Evolutionary conservation across 169 alveolate genomes (phyloP).

Genomic region (Plasmodium adleri): DNA sequence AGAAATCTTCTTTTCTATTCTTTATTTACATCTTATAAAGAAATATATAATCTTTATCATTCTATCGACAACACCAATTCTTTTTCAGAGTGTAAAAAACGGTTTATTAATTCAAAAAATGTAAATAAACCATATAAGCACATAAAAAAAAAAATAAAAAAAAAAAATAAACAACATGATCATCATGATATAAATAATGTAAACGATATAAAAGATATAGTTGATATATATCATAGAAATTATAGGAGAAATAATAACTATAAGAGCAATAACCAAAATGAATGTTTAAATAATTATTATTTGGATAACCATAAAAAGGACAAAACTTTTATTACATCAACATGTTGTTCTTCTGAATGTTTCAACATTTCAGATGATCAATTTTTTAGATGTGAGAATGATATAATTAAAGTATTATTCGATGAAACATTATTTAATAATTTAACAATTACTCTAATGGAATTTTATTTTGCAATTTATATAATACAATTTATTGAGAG

Average conservation of each 20-base stretch:
- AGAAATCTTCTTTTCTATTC: slow-evolving; percentile 68
- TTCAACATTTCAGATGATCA: slow-evolving; percentile 53
- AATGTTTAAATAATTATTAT: slow-evolving; percentile 26
- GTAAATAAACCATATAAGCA: too few relatives aligned
- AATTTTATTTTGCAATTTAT: slow-evolving; percentile 69
- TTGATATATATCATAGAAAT: too few relatives aligned
- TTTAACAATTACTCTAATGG: slow-evolving; percentile 60
- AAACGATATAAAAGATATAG: too few relatives aligned
- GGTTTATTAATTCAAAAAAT: too few relatives aligned
- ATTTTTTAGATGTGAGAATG: slow-evolving; percentile 62
- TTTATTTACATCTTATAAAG: slow-evolving; percentile 68
- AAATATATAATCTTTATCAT: slow-evolving; percentile 15
- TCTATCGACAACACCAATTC: slow-evolving; percentile 14
- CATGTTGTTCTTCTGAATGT: neutral
- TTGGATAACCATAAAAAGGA: neutral
- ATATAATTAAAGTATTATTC: slow-evolving; percentile 43
- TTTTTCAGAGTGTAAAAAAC: slow-evolving; percentile 8
- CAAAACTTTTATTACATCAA: neutral
- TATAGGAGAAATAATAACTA: neutral
- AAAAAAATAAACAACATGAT: too few relatives aligned
- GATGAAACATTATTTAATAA: slow-evolving; percentile 68
- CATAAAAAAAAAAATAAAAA: too few relatives aligned
- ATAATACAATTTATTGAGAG: slow-evolving; percentile 76
- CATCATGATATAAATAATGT: too few relatives aligned
- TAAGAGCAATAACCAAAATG: slow-evolving; percentile 13